These are phyloP conservation scores for Aspergillus biplanus DNA, from an alignment of 495 filamentous ascomycete species.

Conservation along the genomic window DNA sequence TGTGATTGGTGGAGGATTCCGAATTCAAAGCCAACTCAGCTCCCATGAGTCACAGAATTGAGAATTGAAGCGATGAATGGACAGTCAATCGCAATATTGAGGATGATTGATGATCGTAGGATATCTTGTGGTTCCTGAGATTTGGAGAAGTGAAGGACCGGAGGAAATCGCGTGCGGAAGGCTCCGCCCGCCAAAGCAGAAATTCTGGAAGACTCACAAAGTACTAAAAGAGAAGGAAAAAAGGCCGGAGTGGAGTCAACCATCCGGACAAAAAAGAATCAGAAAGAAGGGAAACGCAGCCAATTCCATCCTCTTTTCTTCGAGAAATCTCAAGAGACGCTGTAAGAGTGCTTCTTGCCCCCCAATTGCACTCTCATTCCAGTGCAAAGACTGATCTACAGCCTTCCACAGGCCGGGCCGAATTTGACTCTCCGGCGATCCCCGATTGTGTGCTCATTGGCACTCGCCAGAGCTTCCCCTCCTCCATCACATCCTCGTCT, in stretches of 20 bases:
- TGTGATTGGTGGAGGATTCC: no score
- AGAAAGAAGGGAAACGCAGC: neutral
- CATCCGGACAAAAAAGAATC: neutral
- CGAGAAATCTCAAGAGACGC: neutral
- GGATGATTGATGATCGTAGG: no score
- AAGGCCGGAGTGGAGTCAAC: neutral
- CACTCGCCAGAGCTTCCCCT: conserved; percentile 7
- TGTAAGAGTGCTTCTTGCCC: neutral
- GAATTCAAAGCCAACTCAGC: no score
- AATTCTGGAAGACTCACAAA: conserved; percentile 10
- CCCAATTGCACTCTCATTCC: neutral
- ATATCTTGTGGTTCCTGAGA: no score
- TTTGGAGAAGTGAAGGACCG: conserved; percentile 2
- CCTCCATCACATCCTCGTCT: conserved; percentile 21
- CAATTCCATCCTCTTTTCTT: neutral
- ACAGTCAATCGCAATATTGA: no score
- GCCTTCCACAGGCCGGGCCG: conserved; percentile 1
- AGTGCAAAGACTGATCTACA: neutral
- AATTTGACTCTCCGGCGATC: conserved; percentile 35
- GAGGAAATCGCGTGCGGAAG: conserved; percentile 20
- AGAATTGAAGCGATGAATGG: no score
- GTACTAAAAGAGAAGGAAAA: conserved; percentile 9
- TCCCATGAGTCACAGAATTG: no score
- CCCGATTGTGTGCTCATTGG: conserved; percentile 28
- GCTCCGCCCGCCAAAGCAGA: conserved; percentile 24